Percentiles rank a stretch among this genome's conserved stretches.
These are phyloP conservation scores for Suillus paluster DNA, from an alignment of 768 basidiomycete species.

Conservation along the genomic window DNA sequence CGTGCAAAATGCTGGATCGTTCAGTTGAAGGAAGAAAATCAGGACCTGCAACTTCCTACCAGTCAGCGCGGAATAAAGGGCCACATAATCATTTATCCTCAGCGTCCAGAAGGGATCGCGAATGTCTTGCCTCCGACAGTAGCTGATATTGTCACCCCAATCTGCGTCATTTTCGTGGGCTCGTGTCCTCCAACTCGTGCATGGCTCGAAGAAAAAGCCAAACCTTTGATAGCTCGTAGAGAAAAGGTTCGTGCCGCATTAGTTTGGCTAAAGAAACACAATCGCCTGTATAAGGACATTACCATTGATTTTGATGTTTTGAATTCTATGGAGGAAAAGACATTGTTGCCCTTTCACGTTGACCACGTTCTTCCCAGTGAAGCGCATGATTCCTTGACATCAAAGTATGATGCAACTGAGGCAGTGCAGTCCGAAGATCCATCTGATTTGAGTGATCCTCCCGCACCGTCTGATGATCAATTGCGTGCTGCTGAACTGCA, in stretches of 20 bases:
- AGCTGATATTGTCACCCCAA: slow-evolving; percentile 37
- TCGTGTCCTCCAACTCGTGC: slow-evolving; percentile 26
- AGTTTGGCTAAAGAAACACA: no score
- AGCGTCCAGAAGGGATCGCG: slow-evolving; percentile 33
- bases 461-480: no score
- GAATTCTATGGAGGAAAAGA: slow-evolving; percentile 17
- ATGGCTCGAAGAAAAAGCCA: slow-evolving; percentile 39
- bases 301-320: slow-evolving; percentile 27
- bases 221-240: slow-evolving; percentile 36
- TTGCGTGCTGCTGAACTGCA: no score
- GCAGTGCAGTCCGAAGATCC: no score
- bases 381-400: slow-evolving; percentile 16
- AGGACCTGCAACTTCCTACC: neutral
- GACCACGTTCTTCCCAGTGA: slow-evolving; percentile 25
- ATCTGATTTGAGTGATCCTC: no score
- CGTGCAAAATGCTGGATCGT: slow-evolving; percentile 42
- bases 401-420: slow-evolving; percentile 18
- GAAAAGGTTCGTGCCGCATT: slow-evolving; percentile 40
- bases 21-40: slow-evolving; percentile 34
- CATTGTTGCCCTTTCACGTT: slow-evolving; percentile 32
- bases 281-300: slow-evolving; percentile 37
- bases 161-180: slow-evolving; percentile 48
- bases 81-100: slow-evolving; percentile 46
- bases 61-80: slow-evolving; percentile 41
- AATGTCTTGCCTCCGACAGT: slow-evolving; percentile 40